These are phyloP conservation scores for Colletotrichum musae DNA, from an alignment of 2,329 filamentous ascomycete species.

Conservation along the genomic window DNA sequence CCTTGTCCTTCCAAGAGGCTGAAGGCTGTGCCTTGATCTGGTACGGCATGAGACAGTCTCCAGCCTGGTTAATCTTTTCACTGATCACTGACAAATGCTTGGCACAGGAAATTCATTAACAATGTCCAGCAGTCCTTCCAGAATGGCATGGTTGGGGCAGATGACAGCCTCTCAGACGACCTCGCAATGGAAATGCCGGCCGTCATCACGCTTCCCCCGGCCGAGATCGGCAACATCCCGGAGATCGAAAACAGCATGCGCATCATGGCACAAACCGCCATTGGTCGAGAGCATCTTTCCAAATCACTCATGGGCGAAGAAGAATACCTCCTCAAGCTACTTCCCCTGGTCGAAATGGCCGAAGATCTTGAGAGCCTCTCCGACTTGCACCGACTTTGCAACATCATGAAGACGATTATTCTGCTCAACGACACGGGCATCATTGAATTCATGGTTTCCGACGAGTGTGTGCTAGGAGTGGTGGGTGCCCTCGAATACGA, in stretches of 20 bases:
- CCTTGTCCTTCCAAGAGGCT: slow-evolving; percentile 96
- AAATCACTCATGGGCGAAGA: slow-evolving; percentile 90
- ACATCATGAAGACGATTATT: slow-evolving; percentile 97
- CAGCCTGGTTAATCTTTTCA: slow-evolving; percentile 12
- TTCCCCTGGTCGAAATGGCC: slow-evolving; percentile 87
- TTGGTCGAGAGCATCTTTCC: slow-evolving; percentile 86
- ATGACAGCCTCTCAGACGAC: slow-evolving; percentile 92
- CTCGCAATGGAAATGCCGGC: slow-evolving; percentile 80
- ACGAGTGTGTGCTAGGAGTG: slow-evolving; percentile 90
- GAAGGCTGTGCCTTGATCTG: slow-evolving; percentile 95
- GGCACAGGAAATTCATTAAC: slow-evolving; percentile 87
- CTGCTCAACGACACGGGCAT: slow-evolving; percentile 95
- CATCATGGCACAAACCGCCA: slow-evolving; percentile 79
- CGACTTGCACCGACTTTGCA: slow-evolving; percentile 93
- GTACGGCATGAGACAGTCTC: slow-evolving; percentile 62
- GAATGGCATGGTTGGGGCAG: slow-evolving; percentile 67
- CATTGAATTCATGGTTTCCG: slow-evolving; percentile 93
- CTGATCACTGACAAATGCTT: slow-evolving; percentile 14
- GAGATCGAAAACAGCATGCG: slow-evolving; percentile 92
- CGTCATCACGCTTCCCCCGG: slow-evolving; percentile 81
- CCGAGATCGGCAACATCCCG: slow-evolving; percentile 84
- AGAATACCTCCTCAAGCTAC: slow-evolving; percentile 89
- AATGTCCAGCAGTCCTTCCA: slow-evolving; percentile 83
- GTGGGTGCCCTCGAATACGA: slow-evolving; percentile 98
- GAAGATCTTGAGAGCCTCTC: slow-evolving; percentile 91